phyloP scores from a whole-genome alignment of 1,284 basidiomycete genomes.

The Heterobasidion annosum region DNA sequence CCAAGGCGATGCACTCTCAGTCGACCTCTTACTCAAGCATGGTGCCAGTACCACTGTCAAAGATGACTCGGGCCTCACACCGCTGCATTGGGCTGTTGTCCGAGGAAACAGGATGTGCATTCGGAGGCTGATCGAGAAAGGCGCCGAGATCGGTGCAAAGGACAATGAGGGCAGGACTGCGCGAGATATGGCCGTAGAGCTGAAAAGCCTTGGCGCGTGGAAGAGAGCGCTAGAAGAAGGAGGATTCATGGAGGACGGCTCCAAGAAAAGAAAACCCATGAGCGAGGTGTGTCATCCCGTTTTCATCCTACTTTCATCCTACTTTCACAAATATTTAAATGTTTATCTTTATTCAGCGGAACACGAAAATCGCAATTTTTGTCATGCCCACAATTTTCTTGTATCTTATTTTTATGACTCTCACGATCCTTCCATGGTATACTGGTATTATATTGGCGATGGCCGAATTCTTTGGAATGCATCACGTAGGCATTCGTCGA shows the following conservation, averaged over 20 bases:
- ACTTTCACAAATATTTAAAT: conserved; percentile 2
- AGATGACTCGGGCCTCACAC: conserved; percentile 82
- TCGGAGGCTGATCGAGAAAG: conserved; percentile 75
- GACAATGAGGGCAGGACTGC: conserved; percentile 86
- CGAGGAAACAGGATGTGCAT: conserved; percentile 88
- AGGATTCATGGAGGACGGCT: conserved; percentile 69
- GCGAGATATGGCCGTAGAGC: conserved; percentile 89
- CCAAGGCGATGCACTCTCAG: conserved; percentile 94
- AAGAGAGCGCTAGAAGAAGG: conserved; percentile 84
- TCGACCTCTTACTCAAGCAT: conserved; percentile 85
- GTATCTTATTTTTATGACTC: conserved; percentile 76
- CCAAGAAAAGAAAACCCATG: conserved; percentile 56
- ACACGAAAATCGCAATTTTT: conserved; percentile 80
- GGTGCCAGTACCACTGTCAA: conserved; percentile 72
- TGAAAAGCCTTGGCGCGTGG: conserved; percentile 87
- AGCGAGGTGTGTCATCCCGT: conserved; percentile 44
- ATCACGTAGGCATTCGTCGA: conserved; percentile 55
- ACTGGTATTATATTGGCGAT: conserved; percentile 75
- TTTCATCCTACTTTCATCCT: neutral
- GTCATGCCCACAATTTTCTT: conserved; percentile 72
- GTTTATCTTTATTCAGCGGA: conserved; percentile 37
- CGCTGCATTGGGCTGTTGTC: conserved; percentile 99
- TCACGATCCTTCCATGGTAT: conserved; percentile 84
- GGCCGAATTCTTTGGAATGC: conserved; percentile 87
- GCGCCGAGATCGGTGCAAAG: conserved; percentile 75